Percentiles rank a stretch among this genome's conserved stretches.
Conservation (phyloP, 257 asterid genomes). For the Eustoma russellianum region DNA sequence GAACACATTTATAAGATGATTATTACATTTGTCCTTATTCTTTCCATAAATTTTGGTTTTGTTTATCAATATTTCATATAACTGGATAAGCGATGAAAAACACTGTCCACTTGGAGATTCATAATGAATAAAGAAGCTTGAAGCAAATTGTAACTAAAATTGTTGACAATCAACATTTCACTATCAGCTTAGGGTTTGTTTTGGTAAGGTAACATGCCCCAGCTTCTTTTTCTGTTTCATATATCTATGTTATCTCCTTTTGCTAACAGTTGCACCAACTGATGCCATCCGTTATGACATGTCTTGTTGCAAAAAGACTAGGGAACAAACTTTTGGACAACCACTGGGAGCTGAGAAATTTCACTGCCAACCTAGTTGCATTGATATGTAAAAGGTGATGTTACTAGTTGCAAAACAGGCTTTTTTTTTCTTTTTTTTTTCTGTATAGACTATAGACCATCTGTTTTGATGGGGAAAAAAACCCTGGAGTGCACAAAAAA, state of each 20-base stretch:
- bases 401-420: background rate
- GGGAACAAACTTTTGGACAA: constrained; percentile 76
- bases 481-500: too few relatives aligned
- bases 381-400: constrained; percentile 81
- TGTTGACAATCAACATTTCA: background rate
- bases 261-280: constrained; percentile 72
- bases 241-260: background rate
- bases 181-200: background rate
- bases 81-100: too few relatives aligned
- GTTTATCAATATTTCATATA: too few relatives aligned
- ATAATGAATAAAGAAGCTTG: too few relatives aligned
- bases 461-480: too few relatives aligned
- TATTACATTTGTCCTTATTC: background rate
- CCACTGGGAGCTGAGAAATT: constrained; percentile 91
- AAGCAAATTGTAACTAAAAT: too few relatives aligned
- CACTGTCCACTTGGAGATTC: too few relatives aligned
- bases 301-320: constrained; percentile 83
- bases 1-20: too few relatives aligned
- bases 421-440: too few relatives aligned
- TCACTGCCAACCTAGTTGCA: constrained; percentile 77
- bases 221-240: constrained; percentile 9
- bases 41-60: background rate
- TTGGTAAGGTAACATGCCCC: background rate
- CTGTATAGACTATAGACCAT: too few relatives aligned
- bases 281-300: constrained; percentile 97